phyloP scores from a whole-genome alignment of 345 rosid genomes.

The Citrus cavaleriei region DNA sequence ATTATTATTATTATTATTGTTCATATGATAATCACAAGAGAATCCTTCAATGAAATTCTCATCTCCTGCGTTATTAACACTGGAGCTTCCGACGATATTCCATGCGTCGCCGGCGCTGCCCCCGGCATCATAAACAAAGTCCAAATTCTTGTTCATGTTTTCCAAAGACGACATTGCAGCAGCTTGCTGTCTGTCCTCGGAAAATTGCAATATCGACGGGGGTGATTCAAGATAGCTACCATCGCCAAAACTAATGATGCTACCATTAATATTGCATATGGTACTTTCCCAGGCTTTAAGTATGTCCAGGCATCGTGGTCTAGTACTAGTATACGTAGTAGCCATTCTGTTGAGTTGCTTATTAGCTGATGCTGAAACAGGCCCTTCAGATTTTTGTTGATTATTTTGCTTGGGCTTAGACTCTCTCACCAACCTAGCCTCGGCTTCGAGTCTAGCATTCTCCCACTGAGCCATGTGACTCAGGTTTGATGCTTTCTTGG shows the following conservation, averaged over 20 bases:
- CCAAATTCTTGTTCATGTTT: neutral
- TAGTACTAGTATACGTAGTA: neutral
- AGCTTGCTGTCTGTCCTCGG: neutral
- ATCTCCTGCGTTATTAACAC: neutral
- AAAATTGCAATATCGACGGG: neutral
- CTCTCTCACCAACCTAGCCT: conserved; percentile 46
- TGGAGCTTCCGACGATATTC: neutral
- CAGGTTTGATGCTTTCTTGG: conserved; percentile 14
- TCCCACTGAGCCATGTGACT: conserved; percentile 65
- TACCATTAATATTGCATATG: neutral
- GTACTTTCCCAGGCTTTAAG: conserved; percentile 16
- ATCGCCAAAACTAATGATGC: neutral
- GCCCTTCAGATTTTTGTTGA: neutral
- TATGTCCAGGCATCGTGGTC: conserved; percentile 16
- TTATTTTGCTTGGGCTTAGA: conserved; percentile 14
- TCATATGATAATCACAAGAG: neutral
- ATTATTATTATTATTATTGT: neutral
- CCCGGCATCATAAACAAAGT: neutral
- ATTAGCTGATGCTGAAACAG: neutral
- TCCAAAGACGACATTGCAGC: neutral
- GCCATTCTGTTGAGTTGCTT: conserved; percentile 11
- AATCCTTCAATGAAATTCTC: neutral
- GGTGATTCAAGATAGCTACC: neutral
- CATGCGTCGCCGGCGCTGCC: neutral
- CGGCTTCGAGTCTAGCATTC: conserved; percentile 52